Base-by-base conservation (phyloP, 345 rosid species). In the Brassica rapa region DNA sequence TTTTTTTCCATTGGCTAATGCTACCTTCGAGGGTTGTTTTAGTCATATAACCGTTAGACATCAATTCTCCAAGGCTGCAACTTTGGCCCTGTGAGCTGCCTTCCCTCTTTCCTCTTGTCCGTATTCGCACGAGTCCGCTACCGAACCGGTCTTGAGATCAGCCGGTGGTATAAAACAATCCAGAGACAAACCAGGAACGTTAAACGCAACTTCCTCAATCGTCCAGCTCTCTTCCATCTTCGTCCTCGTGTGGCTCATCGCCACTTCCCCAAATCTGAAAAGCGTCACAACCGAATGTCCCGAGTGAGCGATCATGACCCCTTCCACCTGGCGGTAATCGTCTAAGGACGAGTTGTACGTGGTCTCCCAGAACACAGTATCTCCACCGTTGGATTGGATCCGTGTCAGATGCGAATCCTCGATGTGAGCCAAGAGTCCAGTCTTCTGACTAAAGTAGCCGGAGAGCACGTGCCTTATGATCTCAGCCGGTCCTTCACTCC, bases 211-310 rank as follows among this genome's bases (percentile, higher is more conserved):
- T 87, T 94, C 98, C 78, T 94, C 98, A 10, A 94, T 94, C 0
- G 90, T 88, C 98, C 98, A 94, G 71, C 88, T 86, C 83, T 93
- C 96, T 83, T 93, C 98, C 98, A 93, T 93, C 87, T 86, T 93
- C 23, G 96, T 93, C 76, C 87, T 93, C 33, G 90, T 86, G 77
- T 87, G 94, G 83, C 98, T 93, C 96, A 85, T 89, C 1, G 94
- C 94, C 46, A 80, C 83, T 86, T 92, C 95, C 1, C 97, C 98
- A 53, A 94, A 94, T 80, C 97, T 86, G 83, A 89, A 94, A 68
- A 92, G 95, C 16, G 95, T 90, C 81, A 90, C 96, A 33, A 88
- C 89, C 5, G 97, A 89, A 27, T 85, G 92, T 1, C 98, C 97
- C 0, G 97, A 92, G 84, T 92, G 97, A 51, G 98, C 98, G 7